Base-by-base conservation (phyloP, 441 rosid species). In the Theobroma grandiflorum region DNA sequence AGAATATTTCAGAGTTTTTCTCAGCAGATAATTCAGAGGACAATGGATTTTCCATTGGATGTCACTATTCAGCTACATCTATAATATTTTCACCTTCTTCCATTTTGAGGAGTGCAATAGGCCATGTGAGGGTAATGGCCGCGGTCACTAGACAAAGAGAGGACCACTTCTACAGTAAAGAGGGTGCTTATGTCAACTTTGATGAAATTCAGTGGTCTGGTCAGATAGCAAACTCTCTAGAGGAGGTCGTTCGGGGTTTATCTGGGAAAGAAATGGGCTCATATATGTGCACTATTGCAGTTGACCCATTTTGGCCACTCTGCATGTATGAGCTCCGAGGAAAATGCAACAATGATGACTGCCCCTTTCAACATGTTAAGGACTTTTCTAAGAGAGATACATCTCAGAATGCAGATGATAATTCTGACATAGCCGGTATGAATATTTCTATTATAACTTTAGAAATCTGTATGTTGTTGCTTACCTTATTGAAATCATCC, bases 281-380 rank as follows among this genome's bases (percentile, higher is more conserved):
- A 50, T 92, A 91, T 83, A 78, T 88, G 72, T 76, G 88, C 79
- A 81, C 85, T 89, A 64, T 84, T 80, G 85, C 89, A 43, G 79
- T 95, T 81, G 96, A 97, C 78, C 98, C 97, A 73, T 92, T 86
- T 80, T 88, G 94, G 97, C 95, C 98, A 22, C 89, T 97, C 40
- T 97, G 99, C 87, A 86, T 91, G 91, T 97, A 89, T 45, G 99
- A 97, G 85, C 96, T 97, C 63, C 93, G 99, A 69, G 99, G 99
- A 81, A 95, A 93, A 85, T 97, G 99, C 91, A 97, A 95, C 83
- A 91, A 95, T 84, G 93, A 93, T 79, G 94, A 91, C 78, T 97
- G 99, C 78, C 93, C 95, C 71, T 95, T 94, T 98, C 99, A 97
- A 89, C 99, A 97, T 85, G 83, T 90, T 69, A 90, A 88, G 84